Conservation (phyloP, 345 rosid genomes). For the Eucalyptus coolabah region DNA sequence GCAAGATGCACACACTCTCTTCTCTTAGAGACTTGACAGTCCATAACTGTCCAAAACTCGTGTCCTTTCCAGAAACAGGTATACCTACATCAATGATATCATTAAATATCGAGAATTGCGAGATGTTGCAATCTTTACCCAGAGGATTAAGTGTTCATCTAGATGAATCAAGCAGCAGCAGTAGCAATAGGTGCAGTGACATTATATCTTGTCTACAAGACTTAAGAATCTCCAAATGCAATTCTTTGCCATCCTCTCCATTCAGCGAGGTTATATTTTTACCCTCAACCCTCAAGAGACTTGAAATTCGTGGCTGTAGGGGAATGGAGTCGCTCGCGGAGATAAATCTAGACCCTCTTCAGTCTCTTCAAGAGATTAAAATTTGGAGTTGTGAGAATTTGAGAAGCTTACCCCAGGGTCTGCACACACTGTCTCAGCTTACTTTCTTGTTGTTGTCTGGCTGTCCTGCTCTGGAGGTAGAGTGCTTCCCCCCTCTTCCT, state of each 20-base stretch:
- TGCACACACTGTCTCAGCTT: neutral
- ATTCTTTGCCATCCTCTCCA: too few species aligned
- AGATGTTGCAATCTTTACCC: neutral
- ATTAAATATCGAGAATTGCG: fast-evolving
- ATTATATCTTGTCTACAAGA: too few species aligned
- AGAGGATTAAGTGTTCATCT: neutral
- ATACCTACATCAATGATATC: fast-evolving
- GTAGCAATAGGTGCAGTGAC: neutral
- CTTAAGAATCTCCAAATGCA: too few species aligned
- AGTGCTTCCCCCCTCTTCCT: neutral
- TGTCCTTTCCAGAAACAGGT: fast-evolving
- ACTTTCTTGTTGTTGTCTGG: too few species aligned
- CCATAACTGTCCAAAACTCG: fast-evolving
- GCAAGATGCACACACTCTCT: neutral
- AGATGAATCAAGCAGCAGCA: neutral
- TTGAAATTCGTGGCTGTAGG: too few species aligned
- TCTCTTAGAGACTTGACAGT: fast-evolving
- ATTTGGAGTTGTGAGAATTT: fast-evolving
- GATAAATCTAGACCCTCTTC: neutral
- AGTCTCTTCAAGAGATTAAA: fast-evolving
- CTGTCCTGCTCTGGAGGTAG: neutral
- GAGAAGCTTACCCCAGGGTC: neutral
- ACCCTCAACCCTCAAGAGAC: neutral
- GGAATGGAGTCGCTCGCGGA: neutral
- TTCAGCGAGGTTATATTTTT: too few species aligned